Percentiles rank a stretch among this genome's conserved stretches.
These are phyloP conservation scores for Myriangium duriaei DNA, from an alignment of 2,329 filamentous ascomycete genomes.

Conservation along the genomic window DNA sequence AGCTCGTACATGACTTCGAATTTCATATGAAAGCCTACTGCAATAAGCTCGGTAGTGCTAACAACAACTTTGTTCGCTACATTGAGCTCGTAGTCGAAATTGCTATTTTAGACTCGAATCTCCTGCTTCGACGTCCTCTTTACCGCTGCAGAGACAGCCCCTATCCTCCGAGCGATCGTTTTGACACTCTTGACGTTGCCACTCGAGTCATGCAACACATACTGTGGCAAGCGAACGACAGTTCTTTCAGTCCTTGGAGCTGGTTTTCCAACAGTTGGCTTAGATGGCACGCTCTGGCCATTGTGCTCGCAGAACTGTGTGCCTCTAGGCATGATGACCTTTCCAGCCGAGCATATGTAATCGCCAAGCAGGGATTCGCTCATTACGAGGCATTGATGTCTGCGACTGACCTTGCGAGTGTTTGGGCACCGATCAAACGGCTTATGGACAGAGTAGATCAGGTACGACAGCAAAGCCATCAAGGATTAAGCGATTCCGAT, in stretches of 20 bases:
- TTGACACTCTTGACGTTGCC: neutral
- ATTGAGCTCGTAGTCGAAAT: neutral
- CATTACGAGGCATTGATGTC: neutral
- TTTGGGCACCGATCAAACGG: neutral
- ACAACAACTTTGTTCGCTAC: neutral
- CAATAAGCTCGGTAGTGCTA: neutral
- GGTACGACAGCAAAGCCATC: neutral
- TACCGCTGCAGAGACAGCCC: neutral
- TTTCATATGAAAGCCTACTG: neutral
- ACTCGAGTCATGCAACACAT: neutral
- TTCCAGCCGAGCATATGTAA: neutral
- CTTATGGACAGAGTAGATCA: neutral
- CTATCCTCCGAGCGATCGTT: neutral
- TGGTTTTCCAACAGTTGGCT: neutral
- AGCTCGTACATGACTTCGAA: neutral
- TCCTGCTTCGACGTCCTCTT: neutral
- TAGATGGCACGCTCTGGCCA: neutral
- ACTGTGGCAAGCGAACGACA: neutral
- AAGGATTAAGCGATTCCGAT: neutral
- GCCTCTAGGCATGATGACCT: neutral
- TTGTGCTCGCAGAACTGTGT: neutral
- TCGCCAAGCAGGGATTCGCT: neutral
- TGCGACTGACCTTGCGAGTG: neutral
- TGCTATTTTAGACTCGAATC: neutral
- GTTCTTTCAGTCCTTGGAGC: neutral